Evolutionary conservation across 2,329 filamentous ascomycete genomes (phyloP).

Genomic region (Aureobasidium leucospermi): DNA sequence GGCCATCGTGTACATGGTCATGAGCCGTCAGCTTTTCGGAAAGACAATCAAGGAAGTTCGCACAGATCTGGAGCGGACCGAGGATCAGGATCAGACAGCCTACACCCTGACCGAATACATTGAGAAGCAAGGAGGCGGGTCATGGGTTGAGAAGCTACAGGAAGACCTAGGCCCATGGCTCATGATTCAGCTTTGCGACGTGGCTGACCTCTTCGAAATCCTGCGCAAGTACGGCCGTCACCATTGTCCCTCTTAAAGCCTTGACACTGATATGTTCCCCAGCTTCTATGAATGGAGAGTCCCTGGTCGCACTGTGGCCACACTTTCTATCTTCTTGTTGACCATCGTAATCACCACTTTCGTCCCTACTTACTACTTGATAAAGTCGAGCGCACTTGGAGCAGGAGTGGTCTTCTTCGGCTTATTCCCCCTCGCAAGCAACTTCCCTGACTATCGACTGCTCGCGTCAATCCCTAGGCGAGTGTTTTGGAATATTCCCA

Average conservation of each 20-base stretch:
- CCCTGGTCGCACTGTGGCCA: background rate
- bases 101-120: background rate
- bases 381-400: background rate
- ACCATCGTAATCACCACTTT: background rate
- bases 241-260: background rate
- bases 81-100: slow-evolving; percentile 26
- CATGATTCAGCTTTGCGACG: slow-evolving; percentile 1
- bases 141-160: background rate
- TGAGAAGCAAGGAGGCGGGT: background rate
- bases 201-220: slow-evolving; percentile 1
- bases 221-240: background rate
- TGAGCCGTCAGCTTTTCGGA: slow-evolving; percentile 19
- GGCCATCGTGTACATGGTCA: slow-evolving; percentile 21
- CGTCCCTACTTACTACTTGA: background rate
- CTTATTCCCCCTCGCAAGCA: background rate
- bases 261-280: background rate
- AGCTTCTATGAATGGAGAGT: slow-evolving; percentile 15
- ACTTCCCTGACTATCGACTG: background rate
- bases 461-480: background rate
- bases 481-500: slow-evolving; percentile 3
- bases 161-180: background rate
- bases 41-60: slow-evolving; percentile 24
- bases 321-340: background rate
- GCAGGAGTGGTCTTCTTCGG: background rate
- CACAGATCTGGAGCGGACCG: slow-evolving; percentile 26